Base-by-base conservation (phyloP, 768 basidiomycete genomes). In the Lactarius evosmus region DNA sequence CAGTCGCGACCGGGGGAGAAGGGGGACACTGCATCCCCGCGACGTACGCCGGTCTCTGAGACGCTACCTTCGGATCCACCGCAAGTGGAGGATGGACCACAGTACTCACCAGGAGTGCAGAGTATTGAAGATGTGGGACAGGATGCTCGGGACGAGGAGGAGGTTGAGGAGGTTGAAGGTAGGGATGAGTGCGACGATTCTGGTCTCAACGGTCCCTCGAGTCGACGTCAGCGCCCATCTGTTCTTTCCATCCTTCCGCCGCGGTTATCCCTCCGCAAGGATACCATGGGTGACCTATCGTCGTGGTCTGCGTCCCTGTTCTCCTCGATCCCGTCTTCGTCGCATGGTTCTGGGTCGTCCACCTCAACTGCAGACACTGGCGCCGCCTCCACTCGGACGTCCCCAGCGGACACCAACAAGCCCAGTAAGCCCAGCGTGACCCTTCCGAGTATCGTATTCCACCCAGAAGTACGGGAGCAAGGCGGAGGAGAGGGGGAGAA, bases 251-350 rank as follows among this genome's bases (percentile, higher is more conserved):
- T 69, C 32, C 55, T 61, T 16, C 67, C 68, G 17, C 68, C 68
- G 16, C 66, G 68, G 12, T 19, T 69, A 29, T 69, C 68, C 4
- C 66, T 69, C 32, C 66, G 68, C 32, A 61, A 60, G 49, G 68
- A 69, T 53, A 57, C 53, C 5, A 14, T 69, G 16, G 68, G 67
- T 2, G 68, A 69, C 34, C 32, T 69, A 29, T 69, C 68, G 4
- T 64, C 56, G 11, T 69, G 68, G 68, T 67, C 68, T 16, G 66
- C 59, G 16, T 67, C 67, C 4, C 53, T 68, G 7, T 68, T 68
- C 44, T 68, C 67, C 1, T 67, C 67, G 22, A 56, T 68, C 7
- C 67, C 67, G 6, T 63, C 67, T 46, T 49, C 49, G 9, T 33
- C 56, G 32, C 41, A 56, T 7, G 56, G 62, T 49, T 58, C 55